phyloP scores from a whole-genome alignment of 169 alveolate genomes.

The Eimeria tenella region DNA sequence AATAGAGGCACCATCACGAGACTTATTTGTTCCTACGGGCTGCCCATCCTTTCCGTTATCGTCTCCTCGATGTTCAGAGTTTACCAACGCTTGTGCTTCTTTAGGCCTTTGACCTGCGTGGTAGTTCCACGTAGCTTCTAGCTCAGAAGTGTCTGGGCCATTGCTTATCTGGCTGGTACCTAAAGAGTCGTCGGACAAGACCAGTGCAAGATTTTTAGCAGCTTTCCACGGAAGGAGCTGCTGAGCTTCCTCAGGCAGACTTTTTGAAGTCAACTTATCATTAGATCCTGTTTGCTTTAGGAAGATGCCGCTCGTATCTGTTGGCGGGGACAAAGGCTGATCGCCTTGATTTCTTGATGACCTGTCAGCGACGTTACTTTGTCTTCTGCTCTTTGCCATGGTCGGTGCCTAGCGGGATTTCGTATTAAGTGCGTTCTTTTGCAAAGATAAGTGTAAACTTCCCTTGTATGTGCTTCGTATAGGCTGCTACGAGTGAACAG shows the following conservation, averaged over 20 bases:
- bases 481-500: background rate
- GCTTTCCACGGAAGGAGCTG: background rate
- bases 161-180: conserved; percentile 21
- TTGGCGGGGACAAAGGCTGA: conserved; percentile 64
- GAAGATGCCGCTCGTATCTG: background rate
- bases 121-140: conserved; percentile 32
- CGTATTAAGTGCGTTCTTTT: background rate
- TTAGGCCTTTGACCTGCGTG: conserved; percentile 23
- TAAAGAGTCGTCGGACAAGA: background rate
- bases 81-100: background rate
- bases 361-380: conserved; percentile 21
- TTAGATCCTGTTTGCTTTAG: background rate
- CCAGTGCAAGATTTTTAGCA: conserved; percentile 19
- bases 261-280: background rate
- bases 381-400: conserved; percentile 18
- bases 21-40: background rate
- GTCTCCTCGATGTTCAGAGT: background rate
- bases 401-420: background rate
- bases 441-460: background rate
- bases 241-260: background rate
- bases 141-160: conserved; percentile 38
- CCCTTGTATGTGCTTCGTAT: background rate
- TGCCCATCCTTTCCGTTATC: background rate
- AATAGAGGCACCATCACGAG: too few species aligned
- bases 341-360: conserved; percentile 24